Percentiles rank a stretch among this genome's conserved stretches.
Evolutionary conservation across 2,329 filamentous ascomycete genomes (phyloP).

Genomic region (Ophiostoma sp.): DNA sequence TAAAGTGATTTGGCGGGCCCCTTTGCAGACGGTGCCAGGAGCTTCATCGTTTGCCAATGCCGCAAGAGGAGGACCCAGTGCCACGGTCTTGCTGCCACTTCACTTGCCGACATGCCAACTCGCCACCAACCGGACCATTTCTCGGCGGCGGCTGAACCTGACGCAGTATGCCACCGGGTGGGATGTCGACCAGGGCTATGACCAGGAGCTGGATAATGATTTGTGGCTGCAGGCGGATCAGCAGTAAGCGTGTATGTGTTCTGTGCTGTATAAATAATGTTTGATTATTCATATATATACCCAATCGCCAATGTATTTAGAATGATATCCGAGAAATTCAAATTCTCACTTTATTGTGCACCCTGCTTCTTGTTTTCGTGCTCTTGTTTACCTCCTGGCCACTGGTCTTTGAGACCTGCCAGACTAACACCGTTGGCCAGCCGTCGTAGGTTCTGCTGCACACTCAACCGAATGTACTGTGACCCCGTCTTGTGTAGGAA

Average conservation of each 20-base stretch:
- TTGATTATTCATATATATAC: neutral
- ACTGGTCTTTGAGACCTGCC: slow-evolving; percentile 32
- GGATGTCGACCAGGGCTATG: neutral
- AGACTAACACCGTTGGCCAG: slow-evolving; percentile 29
- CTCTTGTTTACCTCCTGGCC: slow-evolving; percentile 26
- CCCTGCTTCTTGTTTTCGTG: neutral
- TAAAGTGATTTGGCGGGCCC: slow-evolving; percentile 20
- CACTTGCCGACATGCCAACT: neutral
- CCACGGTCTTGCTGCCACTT: neutral
- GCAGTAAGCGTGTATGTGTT: neutral
- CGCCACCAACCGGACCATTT: neutral
- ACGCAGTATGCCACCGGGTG: neutral
- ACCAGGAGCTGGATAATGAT: neutral
- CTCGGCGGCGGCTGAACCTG: neutral
- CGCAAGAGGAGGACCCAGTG: neutral
- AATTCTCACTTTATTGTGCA: neutral
- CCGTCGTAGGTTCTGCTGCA: slow-evolving; percentile 34
- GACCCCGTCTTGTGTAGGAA: slow-evolving; percentile 34
- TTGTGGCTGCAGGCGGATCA: neutral
- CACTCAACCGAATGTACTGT: slow-evolving; percentile 36
- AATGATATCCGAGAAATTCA: neutral
- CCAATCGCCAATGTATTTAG: neutral
- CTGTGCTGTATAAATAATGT: neutral
- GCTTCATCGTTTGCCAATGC: neutral
- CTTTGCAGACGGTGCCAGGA: neutral